A percentile compares a stretch with the other conserved stretches of the same genome.
Conservation (phyloP, 2,329 filamentous ascomycete species). For the Beauveria pseudobassiana region DNA sequence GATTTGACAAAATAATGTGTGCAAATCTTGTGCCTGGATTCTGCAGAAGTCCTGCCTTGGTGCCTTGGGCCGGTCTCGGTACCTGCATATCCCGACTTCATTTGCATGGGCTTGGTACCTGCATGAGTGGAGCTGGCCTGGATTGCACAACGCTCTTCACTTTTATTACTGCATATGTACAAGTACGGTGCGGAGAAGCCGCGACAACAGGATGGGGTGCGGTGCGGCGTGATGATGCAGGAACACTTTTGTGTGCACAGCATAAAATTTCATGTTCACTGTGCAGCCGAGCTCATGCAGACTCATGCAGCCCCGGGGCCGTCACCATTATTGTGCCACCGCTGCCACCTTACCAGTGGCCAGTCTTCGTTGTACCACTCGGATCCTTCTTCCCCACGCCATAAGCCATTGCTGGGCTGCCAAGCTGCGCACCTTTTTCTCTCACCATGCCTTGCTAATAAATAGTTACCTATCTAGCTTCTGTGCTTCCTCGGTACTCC, state of each 20-base stretch:
- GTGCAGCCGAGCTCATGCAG: background rate
- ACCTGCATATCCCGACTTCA: conserved; percentile 1
- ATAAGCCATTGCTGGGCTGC: background rate
- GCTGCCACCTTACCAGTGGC: background rate
- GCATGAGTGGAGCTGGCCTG: background rate
- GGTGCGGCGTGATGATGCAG: background rate
- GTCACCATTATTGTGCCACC: background rate
- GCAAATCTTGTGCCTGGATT: background rate
- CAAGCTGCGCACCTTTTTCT: background rate
- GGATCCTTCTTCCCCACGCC: background rate
- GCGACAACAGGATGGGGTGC: background rate
- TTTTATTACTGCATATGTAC: background rate
- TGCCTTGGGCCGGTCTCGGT: background rate
- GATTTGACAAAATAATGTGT: too few species aligned
- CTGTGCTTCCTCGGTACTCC: conserved; percentile 5
- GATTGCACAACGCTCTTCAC: background rate
- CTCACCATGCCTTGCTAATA: background rate
- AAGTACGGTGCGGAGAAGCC: background rate
- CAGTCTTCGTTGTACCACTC: background rate
- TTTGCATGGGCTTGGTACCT: conserved; percentile 2
- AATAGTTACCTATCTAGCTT: background rate
- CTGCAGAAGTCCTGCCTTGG: background rate
- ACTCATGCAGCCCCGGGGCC: background rate
- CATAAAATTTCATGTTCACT: background rate
- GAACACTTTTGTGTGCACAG: background rate